Base-by-base conservation (phyloP, 2,329 filamentous ascomycete genomes). In the Fusarium globosum region DNA sequence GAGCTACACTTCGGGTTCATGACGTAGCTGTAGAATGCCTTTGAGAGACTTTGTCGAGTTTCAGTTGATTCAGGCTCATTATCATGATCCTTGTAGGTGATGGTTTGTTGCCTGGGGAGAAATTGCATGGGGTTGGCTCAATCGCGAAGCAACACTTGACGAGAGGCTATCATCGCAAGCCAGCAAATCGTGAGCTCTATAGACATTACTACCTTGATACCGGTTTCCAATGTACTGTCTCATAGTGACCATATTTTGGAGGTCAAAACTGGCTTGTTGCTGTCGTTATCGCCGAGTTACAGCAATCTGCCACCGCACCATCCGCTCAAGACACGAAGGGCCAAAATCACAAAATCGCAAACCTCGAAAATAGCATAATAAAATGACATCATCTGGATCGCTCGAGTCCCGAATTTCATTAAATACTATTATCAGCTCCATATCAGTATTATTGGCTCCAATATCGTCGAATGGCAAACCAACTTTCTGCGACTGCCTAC, bases 171-270 rank as follows among this genome's bases (percentile, higher is more conserved):
- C 18, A 28, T 56, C 6, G 6, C 21, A 56, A 14, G 6, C 20
- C 16, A 4, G 6, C 12, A 23, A 15, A 33, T 33, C 30, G 15
- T 2, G 4, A 23, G 11, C 2, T 26, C 20, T 14, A 23, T 6
- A 26, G 0, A 2, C 0, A 3, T 2, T 4, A 10, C 14, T 14
- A 26, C 3, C 16, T 4, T 6, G 2, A 18, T 6, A 0, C 21
- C 13, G 26, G 15, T 15, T 6, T 16, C 0, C 4, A 12, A 8
- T 5, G 3, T 7, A 0, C 1, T 2, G 1, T 21, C 6, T 20
- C 30, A 12, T 6, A 7, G 23, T 2, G 30, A 23, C 3, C 6
- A 2, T 7, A 0, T 51, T 35, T 35, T 23, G 0, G 8, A 11
- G 30, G 10, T 11, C 3, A 5, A 1, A 23, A 0, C 4, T 23